Evolutionary conservation across 2,329 filamentous ascomycete genomes (phyloP), one percentile per base, ranked within the genome.

Genomic region (Alternaria ventricosa): DNA sequence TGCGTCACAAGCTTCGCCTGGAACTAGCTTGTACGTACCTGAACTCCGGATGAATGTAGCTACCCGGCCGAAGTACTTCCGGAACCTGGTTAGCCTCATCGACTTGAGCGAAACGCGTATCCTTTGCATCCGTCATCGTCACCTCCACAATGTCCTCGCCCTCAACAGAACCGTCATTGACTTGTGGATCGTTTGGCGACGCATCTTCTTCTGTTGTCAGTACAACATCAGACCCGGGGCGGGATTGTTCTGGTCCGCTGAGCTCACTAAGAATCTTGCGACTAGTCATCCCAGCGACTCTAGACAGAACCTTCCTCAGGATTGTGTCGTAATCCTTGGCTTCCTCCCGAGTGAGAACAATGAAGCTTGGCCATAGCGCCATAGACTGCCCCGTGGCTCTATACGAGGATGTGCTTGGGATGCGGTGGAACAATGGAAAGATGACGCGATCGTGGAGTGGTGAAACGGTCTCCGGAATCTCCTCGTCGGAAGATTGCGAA

Each of bases 81-180:
- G 78, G 73, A 12, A 72, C 23, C 12, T 68, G 65, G 47, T 75
- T 69, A 58, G 60, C 51, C 23, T 63, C 65, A 41, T 33, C 10
- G 78, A 76, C 23, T 67, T 61, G 22, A 20, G 43, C n/a, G 5
- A 63, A 33, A 20, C 67, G 57, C 5, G 70, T 68, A 61, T 85
- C 82, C 15, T 75, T 75, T 3, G 83, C 82, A 71, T 93, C 90
- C 57, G 89, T 89, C 90, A 97, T 94, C 1, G 92, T 92, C 15
- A 99, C 90, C 75, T 97, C 92, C 6, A 98, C 92, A 73, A 97
- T 88, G 65, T 97, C 94, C 78, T 97, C 95, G 10, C 93, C 92
- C 76, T 94, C 90, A 2, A 97, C 87, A 4, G 94, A 97, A 27
- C 88, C 87, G 47, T 93, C 90, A 61, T 90, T 87, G 50, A 97